Conservation (phyloP, 164 flowering plant species). For the Magnolia officinalis region DNA sequence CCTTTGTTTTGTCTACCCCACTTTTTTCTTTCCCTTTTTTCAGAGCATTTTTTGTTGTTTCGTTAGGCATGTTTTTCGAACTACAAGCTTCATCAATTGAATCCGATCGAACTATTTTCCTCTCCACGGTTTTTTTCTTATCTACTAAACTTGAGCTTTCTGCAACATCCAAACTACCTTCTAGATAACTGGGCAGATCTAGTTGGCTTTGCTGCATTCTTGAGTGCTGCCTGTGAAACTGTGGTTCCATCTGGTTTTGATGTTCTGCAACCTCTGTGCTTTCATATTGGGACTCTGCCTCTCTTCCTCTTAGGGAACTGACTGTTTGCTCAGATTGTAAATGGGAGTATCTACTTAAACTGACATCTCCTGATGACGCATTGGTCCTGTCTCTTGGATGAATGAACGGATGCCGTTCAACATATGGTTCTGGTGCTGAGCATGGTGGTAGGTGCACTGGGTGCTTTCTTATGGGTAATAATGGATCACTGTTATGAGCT, state of each 20-base stretch:
- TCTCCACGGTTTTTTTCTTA: constrained; percentile 8
- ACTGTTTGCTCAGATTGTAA: background rate
- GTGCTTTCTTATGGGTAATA: background rate
- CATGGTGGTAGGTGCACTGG: background rate
- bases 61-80: constrained; percentile 10
- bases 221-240: background rate
- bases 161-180: constrained; percentile 7
- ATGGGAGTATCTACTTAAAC: background rate
- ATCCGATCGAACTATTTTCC: constrained; percentile 6
- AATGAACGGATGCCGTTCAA: background rate
- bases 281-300: background rate
- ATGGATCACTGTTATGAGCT: background rate
- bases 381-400: background rate
- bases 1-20: constrained; percentile 32
- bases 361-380: background rate
- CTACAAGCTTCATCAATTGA: constrained; percentile 15
- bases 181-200: background rate
- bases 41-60: constrained; percentile 12
- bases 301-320: background rate
- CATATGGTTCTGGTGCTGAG: constrained; percentile 6
- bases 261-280: background rate
- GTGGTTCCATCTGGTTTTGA: background rate
- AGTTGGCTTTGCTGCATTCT: background rate
- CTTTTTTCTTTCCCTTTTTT: constrained; percentile 31
- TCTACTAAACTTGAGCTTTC: constrained; percentile 6